Base-by-base conservation (phyloP, 352 stramenopile species). In the Pythium biforme region DNA sequence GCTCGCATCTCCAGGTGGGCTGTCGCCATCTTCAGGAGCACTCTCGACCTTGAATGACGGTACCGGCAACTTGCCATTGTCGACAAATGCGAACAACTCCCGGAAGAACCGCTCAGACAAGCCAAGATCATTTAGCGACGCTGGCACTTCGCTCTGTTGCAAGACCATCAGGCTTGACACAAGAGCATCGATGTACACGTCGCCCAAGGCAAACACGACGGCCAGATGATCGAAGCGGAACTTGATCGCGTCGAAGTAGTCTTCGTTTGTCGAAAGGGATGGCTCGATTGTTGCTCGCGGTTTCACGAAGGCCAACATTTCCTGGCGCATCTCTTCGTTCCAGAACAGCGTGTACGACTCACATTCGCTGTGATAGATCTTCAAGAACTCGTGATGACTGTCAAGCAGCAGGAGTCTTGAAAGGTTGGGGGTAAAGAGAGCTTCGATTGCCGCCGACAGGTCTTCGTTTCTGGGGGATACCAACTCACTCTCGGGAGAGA, bases 301-400 rank as follows among this genome's bases (percentile, higher is more conserved):
- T 5, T 48, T 60, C 27, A 94, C 55, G 46, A 92, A 91, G 22
- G 62, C 65, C 3, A 79, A 39, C 52, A 86, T 55, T 37, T 94
- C 86, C 55, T 76, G 55, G 3, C 87, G 85, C 82, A 95, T 92
- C 14, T 74, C 59, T n/a, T 67, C 56, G 40, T 87, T 93, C 87
- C 87, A 95, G 60, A 83, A 85, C n/a, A 95, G 47, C 11, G 79
- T 91, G 55, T 92, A 90, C 7, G 83, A 92, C 55, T 87, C 75
- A 29, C 79, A 93, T 41, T 95, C 80, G 29, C 75, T 64, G 46
- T 94, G 85, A 37, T 85, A 92, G 11, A 94, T 71, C 62, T 90
- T 91, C 39, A 95, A 66, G 43, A 93, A 95, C 57, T 94, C 86
- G 58, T 92, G 77, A 39, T 90, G 83, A 40, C 72, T 92, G 29